Evolutionary conservation across 139 green algal species (phyloP), one percentile per base, ranked within the genome.

Genomic region (Mesostigma viride): DNA sequence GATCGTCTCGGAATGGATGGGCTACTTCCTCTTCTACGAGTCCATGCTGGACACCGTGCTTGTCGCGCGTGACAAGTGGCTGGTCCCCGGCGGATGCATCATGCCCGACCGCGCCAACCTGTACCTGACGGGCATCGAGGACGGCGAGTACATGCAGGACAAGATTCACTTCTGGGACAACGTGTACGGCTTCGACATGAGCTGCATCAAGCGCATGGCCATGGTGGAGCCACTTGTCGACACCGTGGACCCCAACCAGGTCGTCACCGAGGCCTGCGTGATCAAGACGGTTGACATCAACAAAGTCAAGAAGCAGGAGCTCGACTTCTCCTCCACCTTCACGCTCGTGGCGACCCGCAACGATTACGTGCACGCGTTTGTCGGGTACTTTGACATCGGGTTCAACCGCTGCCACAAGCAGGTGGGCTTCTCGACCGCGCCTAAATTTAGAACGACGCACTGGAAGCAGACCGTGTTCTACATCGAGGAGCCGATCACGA

Each of bases 391-490:
- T 79, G 90, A 96, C 70, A 80, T 94, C 1, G 34, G 44, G 17
- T 97, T 97, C 62, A 82, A 65, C n/a, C 65, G 69, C 24, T 82
- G 85, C 56, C 89, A 97, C 77, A 95, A 94, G 79, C 81, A 77
- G 2, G 40, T 94, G 17, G 48, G 65, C 60, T 86, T 90, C 36
- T 82, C 76, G 0, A 90, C 84, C 22, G 61, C 60, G 2, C 68
- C 59, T 6, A 76, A 46, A 17, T n/a, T 24, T n/a, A 61, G 60
- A 14, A 6, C 30, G 0, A 83, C 76, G 33, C 76, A 83, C 67
- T 83, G 76, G 76, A 95, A 96, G 79, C 91, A 97, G 76, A 95
- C 91, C 2, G 84, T 97, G 0, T 90, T 97, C 62, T 96, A 96
- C 68, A 71, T 96, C 44, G 80, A 95, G 61, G 85, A 96, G 59